Conservation (phyloP, 2,329 filamentous ascomycete species). For the Epichloe hybrida region DNA sequence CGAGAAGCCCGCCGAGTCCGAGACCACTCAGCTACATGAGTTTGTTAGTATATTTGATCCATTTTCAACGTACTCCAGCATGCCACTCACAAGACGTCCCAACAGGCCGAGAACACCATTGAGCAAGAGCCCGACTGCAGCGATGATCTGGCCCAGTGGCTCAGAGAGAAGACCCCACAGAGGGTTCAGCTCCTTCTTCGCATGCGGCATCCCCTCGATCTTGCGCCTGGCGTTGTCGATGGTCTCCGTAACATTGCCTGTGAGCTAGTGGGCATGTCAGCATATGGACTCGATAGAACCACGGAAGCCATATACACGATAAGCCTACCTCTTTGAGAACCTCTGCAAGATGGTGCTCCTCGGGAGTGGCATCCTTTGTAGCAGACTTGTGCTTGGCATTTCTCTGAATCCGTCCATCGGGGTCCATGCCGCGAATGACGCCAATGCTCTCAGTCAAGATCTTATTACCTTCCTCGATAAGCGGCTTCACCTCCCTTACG, state of each 20-base stretch:
- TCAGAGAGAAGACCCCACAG: constrained; percentile 73
- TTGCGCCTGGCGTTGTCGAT: constrained; percentile 83
- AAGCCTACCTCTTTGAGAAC: constrained; percentile 55
- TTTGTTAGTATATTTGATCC: neutral
- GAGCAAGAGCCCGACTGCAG: constrained; percentile 72
- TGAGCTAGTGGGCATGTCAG: constrained; percentile 35
- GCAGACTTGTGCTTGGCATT: constrained; percentile 73
- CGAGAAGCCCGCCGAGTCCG: constrained; percentile 69
- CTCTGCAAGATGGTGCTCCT: constrained; percentile 77
- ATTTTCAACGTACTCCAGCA: neutral
- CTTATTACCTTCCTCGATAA: constrained; percentile 73
- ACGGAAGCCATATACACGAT: too few species aligned
- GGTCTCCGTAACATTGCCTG: constrained; percentile 63
- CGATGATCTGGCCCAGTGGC: constrained; percentile 82
- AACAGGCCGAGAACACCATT: constrained; percentile 75
- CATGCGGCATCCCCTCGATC: constrained; percentile 82
- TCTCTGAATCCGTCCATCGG: constrained; percentile 71
- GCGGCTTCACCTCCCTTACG: constrained; percentile 72
- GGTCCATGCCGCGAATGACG: constrained; percentile 73
- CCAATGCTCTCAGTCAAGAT: constrained; percentile 82
- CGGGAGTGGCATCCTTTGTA: constrained; percentile 49
- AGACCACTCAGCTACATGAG: constrained; percentile 50
- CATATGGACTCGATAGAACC: too few species aligned
- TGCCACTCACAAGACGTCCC: constrained; percentile 46
- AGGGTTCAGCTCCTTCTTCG: constrained; percentile 88